A percentile compares a stretch with the other conserved stretches of the same genome.
Conservation (phyloP, 345 rosid genomes). For the Citropsis articulata region DNA sequence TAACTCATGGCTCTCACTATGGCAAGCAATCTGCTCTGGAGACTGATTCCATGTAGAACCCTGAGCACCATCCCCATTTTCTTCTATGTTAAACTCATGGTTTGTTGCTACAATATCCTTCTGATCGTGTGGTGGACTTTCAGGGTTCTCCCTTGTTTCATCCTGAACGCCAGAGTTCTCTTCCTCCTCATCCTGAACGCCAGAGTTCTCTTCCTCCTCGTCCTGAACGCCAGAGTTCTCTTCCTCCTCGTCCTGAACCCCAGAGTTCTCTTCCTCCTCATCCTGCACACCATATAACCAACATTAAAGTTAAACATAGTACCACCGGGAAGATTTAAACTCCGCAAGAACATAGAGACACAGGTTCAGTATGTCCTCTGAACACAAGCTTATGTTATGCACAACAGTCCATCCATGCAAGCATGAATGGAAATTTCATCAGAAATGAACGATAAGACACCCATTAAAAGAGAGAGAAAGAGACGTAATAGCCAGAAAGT, state of each 20-base stretch:
- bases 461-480: not conserved
- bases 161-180: not conserved
- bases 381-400: not conserved
- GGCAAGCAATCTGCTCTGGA: conserved; percentile 39
- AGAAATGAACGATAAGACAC: not conserved
- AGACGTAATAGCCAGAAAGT: not conserved
- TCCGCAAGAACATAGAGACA: not conserved
- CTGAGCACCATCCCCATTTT: conserved; percentile 32
- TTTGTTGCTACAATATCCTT: conserved; percentile 29
- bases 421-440: not conserved
- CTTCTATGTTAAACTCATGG: conserved; percentile 19
- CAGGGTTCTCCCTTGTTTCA: conserved; percentile 16
- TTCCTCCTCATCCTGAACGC: not conserved
- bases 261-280: not conserved
- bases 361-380: not conserved
- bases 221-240: conserved; percentile 26
- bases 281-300: conserved; percentile 27
- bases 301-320: conserved; percentile 2
- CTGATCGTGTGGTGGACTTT: conserved; percentile 28
- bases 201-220: conserved; percentile 19
- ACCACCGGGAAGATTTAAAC: not conserved
- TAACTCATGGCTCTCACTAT: conserved; percentile 28
- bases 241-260: not conserved
- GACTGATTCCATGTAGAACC: conserved; percentile 30
- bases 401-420: not conserved